Conservation (phyloP, 2,329 filamentous ascomycete species). For the Incumbomyces delicatus region DNA sequence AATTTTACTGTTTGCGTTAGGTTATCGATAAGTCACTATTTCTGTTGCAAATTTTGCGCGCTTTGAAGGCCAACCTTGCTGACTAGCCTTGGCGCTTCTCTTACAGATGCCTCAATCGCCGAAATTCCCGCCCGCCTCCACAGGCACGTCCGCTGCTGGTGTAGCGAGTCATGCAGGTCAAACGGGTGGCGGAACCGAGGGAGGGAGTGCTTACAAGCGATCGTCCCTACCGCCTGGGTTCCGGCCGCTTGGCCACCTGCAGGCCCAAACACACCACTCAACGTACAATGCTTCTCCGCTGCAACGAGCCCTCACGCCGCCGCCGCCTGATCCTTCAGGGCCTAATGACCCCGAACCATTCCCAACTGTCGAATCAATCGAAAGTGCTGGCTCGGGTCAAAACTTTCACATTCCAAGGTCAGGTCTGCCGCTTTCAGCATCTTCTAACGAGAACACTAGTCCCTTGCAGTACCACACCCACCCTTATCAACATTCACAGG, state of each 20-base stretch:
- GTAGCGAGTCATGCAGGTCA: conserved; percentile 6
- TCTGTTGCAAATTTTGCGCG: conserved; percentile 7
- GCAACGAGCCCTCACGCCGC: conserved; percentile 82
- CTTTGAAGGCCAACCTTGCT: conserved; percentile 20
- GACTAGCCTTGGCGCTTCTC: conserved; percentile 20
- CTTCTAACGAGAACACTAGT: conserved; percentile 50
- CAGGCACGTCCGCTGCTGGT: conserved; percentile 2
- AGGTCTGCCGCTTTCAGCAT: conserved; percentile 55
- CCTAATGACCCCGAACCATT: conserved; percentile 65
- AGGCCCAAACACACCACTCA: conserved; percentile 26
- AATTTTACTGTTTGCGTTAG: conserved; percentile 21
- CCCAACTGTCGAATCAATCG: conserved; percentile 78
- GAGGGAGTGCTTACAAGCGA: conserved; percentile 36
- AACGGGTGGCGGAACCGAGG: conserved; percentile 8
- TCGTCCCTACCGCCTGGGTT: conserved; percentile 54
- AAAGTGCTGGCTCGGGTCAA: conserved; percentile 46
- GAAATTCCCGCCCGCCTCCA: conserved; percentile 20
- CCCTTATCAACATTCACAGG: conserved; percentile 42
- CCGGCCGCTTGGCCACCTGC: conserved; percentile 34
- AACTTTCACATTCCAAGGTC: conserved; percentile 61
- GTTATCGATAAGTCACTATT: conserved; percentile 32
- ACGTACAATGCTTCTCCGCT: conserved; percentile 77
- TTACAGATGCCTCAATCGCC: conserved; percentile 23
- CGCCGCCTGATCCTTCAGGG: conserved; percentile 50
- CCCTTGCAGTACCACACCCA: conserved; percentile 34